Percentiles rank a stretch among this genome's conserved stretches.
Conservation (phyloP, 1,139 yeast genomes). For the Trichomonascaceae sp. region DNA sequence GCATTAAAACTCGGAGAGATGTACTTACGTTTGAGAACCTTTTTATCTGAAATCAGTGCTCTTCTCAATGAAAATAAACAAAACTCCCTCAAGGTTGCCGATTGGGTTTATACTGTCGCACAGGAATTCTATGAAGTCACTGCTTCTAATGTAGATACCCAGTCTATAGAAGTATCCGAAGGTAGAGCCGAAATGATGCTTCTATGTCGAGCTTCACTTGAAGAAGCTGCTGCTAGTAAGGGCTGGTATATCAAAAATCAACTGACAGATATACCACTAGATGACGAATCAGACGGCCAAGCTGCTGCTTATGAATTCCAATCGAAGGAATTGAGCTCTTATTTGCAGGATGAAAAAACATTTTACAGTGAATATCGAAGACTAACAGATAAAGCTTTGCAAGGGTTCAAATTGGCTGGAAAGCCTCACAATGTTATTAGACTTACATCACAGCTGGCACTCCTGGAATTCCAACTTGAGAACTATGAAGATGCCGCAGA, state of each 20-base stretch:
- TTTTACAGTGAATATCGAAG: slow-evolving; percentile 34
- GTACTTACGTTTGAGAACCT: slow-evolving; percentile 31
- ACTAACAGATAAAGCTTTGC: slow-evolving; percentile 42
- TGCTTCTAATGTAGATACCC: slow-evolving; percentile 21
- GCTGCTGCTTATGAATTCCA: slow-evolving; percentile 17
- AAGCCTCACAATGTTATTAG: slow-evolving; percentile 34
- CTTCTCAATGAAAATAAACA: slow-evolving; percentile 24
- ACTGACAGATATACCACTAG: slow-evolving; percentile 35
- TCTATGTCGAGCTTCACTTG: slow-evolving; percentile 32
- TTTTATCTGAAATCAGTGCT: slow-evolving; percentile 39
- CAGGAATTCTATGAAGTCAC: slow-evolving; percentile 30
- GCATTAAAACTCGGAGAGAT: slow-evolving; percentile 30
- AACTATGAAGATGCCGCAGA: slow-evolving; percentile 57
- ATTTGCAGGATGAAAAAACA: slow-evolving; percentile 26
- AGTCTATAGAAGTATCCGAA: slow-evolving; percentile 29
- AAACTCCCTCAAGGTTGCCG: slow-evolving; percentile 25
- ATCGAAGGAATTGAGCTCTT: slow-evolving; percentile 20
- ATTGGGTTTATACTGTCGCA: slow-evolving; percentile 33
- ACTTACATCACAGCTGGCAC: slow-evolving; percentile 77
- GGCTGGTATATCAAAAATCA: slow-evolving; percentile 41
- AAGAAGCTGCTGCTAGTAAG: slow-evolving; percentile 29
- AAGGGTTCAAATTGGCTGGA: slow-evolving; percentile 43
- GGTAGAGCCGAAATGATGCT: slow-evolving; percentile 37
- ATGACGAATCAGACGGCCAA: slow-evolving; percentile 15
- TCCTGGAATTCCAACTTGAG: slow-evolving; percentile 53